Conservation (phyloP, 768 basidiomycete genomes). For the Tricholoma hemisulphureum region DNA sequence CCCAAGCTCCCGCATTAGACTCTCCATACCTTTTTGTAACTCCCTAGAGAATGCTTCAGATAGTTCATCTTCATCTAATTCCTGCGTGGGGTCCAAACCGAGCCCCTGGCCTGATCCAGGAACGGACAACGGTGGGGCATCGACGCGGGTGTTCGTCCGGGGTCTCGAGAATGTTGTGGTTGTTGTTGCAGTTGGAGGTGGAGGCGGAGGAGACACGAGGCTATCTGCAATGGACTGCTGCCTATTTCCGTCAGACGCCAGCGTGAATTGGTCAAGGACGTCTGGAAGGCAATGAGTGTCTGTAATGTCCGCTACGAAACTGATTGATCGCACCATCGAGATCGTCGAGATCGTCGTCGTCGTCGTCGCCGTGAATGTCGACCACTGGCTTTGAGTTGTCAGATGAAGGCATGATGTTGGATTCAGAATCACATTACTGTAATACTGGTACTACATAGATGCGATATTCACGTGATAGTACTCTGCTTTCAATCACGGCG, state of each 20-base stretch:
- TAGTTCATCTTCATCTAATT: slow-evolving; percentile 40
- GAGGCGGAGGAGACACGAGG: slow-evolving; percentile 29
- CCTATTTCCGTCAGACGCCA: slow-evolving; percentile 9
- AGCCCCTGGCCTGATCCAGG: slow-evolving; percentile 31
- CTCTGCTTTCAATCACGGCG: too few species aligned
- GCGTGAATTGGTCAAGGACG: slow-evolving; percentile 45
- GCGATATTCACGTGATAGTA: too few species aligned
- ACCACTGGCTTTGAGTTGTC: slow-evolving; percentile 14
- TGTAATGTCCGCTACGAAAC: neutral
- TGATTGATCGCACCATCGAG: slow-evolving; percentile 47
- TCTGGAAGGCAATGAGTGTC: slow-evolving; percentile 24
- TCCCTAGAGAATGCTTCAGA: slow-evolving; percentile 45
- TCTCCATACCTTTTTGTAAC: slow-evolving; percentile 51
- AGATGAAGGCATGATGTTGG: slow-evolving; percentile 9
- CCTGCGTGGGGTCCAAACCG: slow-evolving; percentile 23
- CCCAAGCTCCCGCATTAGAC: slow-evolving; percentile 46
- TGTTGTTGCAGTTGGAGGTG: slow-evolving; percentile 30
- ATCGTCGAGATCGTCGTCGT: slow-evolving; percentile 65
- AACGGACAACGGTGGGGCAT: slow-evolving; percentile 37
- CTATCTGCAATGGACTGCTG: slow-evolving; percentile 9
- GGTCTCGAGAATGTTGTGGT: slow-evolving; percentile 33
- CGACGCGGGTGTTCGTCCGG: slow-evolving; percentile 50
- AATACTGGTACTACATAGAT: too few species aligned
- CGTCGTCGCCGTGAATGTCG: slow-evolving; percentile 16
- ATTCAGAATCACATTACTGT: too few species aligned